Evolutionary conservation across 2,329 filamentous ascomycete genomes (phyloP).

Genomic region (Pseudogymnoascus sp.): DNA sequence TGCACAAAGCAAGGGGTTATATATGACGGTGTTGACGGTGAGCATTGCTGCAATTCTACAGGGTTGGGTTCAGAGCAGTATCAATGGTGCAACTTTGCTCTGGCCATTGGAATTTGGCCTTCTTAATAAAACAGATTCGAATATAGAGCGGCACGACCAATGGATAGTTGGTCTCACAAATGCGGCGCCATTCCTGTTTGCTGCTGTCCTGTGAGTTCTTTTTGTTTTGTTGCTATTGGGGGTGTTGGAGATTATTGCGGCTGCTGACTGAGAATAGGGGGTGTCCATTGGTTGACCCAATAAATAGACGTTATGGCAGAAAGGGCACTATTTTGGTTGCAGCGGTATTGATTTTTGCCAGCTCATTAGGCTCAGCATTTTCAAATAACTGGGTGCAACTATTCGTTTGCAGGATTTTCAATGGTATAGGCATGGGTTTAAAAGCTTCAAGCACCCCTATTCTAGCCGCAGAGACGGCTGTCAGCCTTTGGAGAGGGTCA

Average conservation of each 20-base stretch:
- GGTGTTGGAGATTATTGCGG: neutral
- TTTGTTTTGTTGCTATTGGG: neutral
- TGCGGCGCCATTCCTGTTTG: neutral
- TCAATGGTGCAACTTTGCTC: neutral
- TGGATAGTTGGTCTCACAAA: neutral
- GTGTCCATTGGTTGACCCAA: neutral
- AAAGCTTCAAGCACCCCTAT: neutral
- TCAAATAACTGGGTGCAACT: neutral
- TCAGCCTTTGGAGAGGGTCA: neutral
- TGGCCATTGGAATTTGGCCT: neutral
- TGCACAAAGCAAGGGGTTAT: neutral
- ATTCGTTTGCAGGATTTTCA: slow-evolving; percentile 12
- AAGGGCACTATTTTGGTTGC: neutral
- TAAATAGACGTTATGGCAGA: neutral
- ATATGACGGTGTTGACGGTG: neutral
- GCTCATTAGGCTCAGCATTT: neutral
- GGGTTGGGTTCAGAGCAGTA: neutral
- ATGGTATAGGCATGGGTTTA: neutral
- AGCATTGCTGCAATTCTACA: neutral
- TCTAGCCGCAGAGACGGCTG: neutral
- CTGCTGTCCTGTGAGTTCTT: neutral
- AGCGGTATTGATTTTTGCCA: neutral
- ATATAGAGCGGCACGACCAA: neutral
- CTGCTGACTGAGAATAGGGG: neutral
- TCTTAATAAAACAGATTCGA: too few relatives aligned